Percentiles rank a stretch among this genome's conserved stretches.
These are phyloP conservation scores for Geotrichum macrosporum DNA, from an alignment of 1,139 yeast genomes.

Conservation along the genomic window DNA sequence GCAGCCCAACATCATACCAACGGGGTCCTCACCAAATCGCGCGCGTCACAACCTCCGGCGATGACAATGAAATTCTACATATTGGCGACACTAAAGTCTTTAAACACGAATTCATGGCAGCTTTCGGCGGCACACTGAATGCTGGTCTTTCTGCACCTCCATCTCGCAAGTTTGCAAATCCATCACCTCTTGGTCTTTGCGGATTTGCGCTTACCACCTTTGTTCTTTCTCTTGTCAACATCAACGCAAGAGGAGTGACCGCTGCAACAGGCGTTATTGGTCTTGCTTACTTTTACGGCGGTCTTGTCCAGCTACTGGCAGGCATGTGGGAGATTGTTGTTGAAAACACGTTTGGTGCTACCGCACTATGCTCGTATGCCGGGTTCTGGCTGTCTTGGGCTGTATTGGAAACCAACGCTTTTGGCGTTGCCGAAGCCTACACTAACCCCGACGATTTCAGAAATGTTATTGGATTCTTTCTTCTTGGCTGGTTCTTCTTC, in stretches of 20 bases:
- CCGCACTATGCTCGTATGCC: conserved; percentile 73
- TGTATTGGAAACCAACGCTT: conserved; percentile 64
- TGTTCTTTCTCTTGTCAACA: conserved; percentile 61
- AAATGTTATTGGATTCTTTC: conserved; percentile 67
- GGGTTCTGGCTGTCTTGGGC: conserved; percentile 82
- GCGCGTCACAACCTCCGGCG: conserved; percentile 21
- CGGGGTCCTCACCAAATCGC: conserved; percentile 4
- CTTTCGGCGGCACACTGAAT: conserved; percentile 66
- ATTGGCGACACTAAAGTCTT: conserved; percentile 66
- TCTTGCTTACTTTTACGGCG: conserved; percentile 81
- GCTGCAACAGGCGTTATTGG: conserved; percentile 59
- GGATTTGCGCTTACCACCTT: conserved; percentile 84
- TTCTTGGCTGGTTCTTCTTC: conserved; percentile 75
- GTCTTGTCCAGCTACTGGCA: conserved; percentile 66
- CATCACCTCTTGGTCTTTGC: conserved; percentile 81
- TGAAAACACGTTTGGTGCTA: conserved; percentile 86
- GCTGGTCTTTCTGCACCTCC: conserved; percentile 63
- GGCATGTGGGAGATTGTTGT: conserved; percentile 66
- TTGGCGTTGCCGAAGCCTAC: conserved; percentile 67
- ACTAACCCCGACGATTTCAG: conserved; percentile 39
- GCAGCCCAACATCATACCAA: background rate
- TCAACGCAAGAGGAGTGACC: conserved; percentile 53
- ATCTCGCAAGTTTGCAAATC: conserved; percentile 70
- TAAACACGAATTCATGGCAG: conserved; percentile 52
- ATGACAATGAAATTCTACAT: conserved; percentile 51